Conservation (phyloP, 2,329 filamentous ascomycete genomes). For the Neopestalotiopsis rosae region DNA sequence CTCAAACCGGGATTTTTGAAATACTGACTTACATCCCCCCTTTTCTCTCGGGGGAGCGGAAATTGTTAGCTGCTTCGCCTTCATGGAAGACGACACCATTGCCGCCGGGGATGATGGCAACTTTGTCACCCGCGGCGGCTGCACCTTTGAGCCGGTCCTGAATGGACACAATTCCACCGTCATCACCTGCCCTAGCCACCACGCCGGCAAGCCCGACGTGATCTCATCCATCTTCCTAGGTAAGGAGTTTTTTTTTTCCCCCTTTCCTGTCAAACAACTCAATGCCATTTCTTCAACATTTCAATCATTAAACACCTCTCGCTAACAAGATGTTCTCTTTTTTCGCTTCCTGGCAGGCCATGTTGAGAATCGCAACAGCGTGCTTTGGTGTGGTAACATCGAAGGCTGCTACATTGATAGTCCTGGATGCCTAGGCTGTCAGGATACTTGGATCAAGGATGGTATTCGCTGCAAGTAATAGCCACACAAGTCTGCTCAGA, state of each 20-base stretch:
- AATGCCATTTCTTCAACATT: neutral
- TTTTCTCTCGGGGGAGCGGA: neutral
- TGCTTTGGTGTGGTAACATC: neutral
- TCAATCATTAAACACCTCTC: neutral
- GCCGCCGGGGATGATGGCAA: neutral
- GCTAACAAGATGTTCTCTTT: neutral
- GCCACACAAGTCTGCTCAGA: too few relatives aligned
- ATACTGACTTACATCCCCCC: neutral
- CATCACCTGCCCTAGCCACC: neutral
- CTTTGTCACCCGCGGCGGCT: neutral
- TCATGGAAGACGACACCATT: neutral
- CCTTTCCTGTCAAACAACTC: neutral
- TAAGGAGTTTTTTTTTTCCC: neutral
- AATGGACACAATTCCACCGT: neutral
- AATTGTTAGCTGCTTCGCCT: neutral
- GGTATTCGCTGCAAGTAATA: neutral
- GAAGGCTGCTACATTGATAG: constrained; percentile 6
- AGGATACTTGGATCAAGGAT: constrained; percentile 9
- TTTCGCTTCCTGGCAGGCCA: neutral
- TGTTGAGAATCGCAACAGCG: constrained; percentile 5
- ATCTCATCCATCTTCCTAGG: neutral
- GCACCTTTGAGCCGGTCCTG: neutral
- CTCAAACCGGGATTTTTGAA: too few relatives aligned
- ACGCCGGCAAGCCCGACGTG: neutral
- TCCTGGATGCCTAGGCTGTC: constrained; percentile 6